Conservation (phyloP, 768 basidiomycete species). For the Dentipellis sp. region DNA sequence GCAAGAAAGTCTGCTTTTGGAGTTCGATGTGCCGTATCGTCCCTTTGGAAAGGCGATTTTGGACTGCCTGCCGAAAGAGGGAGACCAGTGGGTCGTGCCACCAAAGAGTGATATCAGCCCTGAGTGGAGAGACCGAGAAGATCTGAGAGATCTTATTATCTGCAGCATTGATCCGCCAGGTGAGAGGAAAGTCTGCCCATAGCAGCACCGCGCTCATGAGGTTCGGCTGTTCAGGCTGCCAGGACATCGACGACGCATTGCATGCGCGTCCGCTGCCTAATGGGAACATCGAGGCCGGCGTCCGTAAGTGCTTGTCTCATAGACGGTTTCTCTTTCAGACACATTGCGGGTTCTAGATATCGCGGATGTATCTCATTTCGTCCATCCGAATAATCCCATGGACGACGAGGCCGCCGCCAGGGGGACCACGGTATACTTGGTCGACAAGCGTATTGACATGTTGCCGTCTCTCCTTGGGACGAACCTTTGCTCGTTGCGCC, state of each 20-base stretch:
- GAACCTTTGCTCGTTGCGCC: conserved; percentile 88
- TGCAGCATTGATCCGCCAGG: conserved; percentile 98
- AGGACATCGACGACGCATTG: conserved; percentile 97
- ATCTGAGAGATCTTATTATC: conserved; percentile 75
- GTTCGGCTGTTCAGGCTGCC: conserved; percentile 52
- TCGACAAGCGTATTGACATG: conserved; percentile 99
- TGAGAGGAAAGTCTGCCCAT: conserved; percentile 20
- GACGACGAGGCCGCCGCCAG: conserved; percentile 92
- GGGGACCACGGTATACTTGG: conserved; percentile 95
- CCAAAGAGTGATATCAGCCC: conserved; percentile 44
- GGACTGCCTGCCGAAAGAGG: conserved; percentile 83
- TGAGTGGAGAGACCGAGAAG: conserved; percentile 79
- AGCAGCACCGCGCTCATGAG: conserved; percentile 3
- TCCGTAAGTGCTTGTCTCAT: conserved; percentile 60
- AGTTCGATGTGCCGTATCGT: conserved; percentile 93
- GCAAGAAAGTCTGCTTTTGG: conserved; percentile 85
- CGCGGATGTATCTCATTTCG: conserved; percentile 96
- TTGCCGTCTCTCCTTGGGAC: conserved; percentile 88
- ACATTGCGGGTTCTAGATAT: conserved; percentile 53
- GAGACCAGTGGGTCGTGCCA: conserved; percentile 90
- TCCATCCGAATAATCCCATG: conserved; percentile 89
- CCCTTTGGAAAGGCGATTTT: conserved; percentile 95
- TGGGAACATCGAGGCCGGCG: conserved; percentile 94
- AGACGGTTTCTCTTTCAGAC: too few relatives aligned
- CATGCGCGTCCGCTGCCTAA: conserved; percentile 84